Conservation (phyloP, 78 protist genomes). For the Dictyostelium firmibasis region DNA sequence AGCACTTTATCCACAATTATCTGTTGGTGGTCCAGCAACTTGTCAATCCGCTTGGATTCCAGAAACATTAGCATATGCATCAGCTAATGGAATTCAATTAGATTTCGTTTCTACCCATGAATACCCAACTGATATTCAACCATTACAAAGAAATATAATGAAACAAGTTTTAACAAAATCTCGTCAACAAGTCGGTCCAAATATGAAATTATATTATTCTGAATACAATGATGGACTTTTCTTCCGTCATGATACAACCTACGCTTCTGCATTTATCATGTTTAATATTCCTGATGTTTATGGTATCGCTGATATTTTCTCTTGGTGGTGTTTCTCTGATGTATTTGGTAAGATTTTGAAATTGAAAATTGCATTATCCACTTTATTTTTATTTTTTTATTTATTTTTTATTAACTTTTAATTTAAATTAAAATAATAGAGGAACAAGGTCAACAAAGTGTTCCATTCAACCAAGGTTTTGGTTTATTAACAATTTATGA, state of each 20-base stretch:
- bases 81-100: conserved; percentile 18
- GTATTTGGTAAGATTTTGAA: background rate
- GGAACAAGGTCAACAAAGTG: conserved; percentile 73
- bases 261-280: conserved; percentile 62
- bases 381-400: too few relatives aligned
- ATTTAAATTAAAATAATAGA: background rate
- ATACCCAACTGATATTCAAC: conserved; percentile 77
- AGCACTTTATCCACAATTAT: background rate
- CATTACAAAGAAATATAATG: conserved; percentile 56
- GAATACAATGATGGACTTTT: conserved; percentile 73
- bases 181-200: conserved; percentile 35
- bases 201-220: conserved; percentile 52
- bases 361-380: too few relatives aligned
- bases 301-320: conserved; percentile 64
- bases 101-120: conserved; percentile 74
- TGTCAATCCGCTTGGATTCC: conserved; percentile 62
- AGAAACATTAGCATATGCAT: conserved; percentile 33
- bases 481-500: conserved; percentile 60
- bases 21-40: conserved; percentile 80
- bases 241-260: conserved; percentile 51
- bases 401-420: too few relatives aligned
- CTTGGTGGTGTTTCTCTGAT: conserved; percentile 80
- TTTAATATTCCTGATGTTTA: conserved; percentile 66
- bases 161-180: conserved; percentile 35
- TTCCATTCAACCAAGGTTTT: conserved; percentile 58